Evolutionary conservation across 2,329 filamentous ascomycete genomes (phyloP), one percentile per base, ranked within the genome.

Genomic region (Cryphonectria carpinicola): DNA sequence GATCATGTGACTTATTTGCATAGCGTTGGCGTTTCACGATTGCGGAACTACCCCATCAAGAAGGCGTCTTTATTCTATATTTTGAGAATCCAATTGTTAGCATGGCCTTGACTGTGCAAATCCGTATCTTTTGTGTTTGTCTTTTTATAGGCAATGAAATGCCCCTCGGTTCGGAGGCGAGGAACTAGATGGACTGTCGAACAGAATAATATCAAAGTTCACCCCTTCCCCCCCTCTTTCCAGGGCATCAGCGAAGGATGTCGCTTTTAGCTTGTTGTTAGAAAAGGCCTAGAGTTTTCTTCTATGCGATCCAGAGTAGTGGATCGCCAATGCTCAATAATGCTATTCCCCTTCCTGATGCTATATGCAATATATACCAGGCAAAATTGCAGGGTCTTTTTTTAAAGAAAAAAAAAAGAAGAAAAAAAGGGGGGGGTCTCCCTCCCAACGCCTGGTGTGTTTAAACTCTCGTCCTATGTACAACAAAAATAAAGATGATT

Each of bases 21-120:
- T 67, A 67, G 65, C 65, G 65, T 67, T 39, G 65, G 65, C 35
- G 65, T 67, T 67, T 67, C 25, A 41, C 17, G n/a, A n/a, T 10
- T 56, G 39, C 65, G 58, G n/a, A n/a, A 60, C 22, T 25, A 32
- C 37, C 52, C 37, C 52, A 46, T 46, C n/a, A 37, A 54, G 13
- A 41, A 39, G 52, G 19, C 61, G 28, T 43, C 35, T 49, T n/a
- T n/a, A 17, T 25, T 28, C 10, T 39, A 39, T 17, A 63, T 32
- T 56, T 56, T n/a, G 39, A 28, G 54, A 70, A 66, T 56, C 19
- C 61, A 28, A 28, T 35, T n/a, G 14, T 35, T n/a, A 49, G 19
- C 43, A 67, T 39, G 58, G 32, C 4, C 13, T 39, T n/a, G 3
- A 61, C 35, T 61, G 35, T 10, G 35, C 58, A 39, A 19, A 25